phyloP scores from a whole-genome alignment of 768 basidiomycete genomes.

The Termitomyces sp. region DNA sequence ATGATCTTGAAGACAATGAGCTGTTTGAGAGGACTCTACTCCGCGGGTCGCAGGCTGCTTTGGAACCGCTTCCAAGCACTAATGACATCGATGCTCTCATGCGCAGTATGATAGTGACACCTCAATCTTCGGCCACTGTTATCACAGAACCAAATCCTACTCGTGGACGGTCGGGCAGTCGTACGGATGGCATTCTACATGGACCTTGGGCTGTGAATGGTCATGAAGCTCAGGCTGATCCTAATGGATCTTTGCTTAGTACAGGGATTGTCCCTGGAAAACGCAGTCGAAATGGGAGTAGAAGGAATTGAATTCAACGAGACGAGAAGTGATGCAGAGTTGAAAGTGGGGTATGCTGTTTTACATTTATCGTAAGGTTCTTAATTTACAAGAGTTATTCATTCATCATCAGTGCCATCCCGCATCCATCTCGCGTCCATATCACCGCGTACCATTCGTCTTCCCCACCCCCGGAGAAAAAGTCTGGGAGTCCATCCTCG shows the following conservation, averaged over 20 bases:
- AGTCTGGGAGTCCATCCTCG: conserved; percentile 60
- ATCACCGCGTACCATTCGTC: neutral
- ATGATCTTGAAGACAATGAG: conserved; percentile 43
- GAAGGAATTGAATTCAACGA: conserved; percentile 11
- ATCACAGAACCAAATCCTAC: neutral
- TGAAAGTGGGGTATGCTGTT: neutral
- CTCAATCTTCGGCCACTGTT: conserved; percentile 13
- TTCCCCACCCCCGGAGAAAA: conserved; percentile 40
- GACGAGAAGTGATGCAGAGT: neutral
- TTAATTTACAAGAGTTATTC: neutral
- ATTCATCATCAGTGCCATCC: neutral
- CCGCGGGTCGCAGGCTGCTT: conserved; percentile 41
- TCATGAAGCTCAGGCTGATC: conserved; percentile 3
- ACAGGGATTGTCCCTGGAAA: conserved; percentile 15
- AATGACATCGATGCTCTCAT: conserved; percentile 47
- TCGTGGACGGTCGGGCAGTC: conserved; percentile 8
- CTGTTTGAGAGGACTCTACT: conserved; percentile 44
- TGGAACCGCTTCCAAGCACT: conserved; percentile 39
- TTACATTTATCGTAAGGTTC: neutral
- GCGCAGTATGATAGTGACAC: conserved; percentile 47
- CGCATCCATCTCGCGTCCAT: neutral
- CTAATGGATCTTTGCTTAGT: conserved; percentile 5
- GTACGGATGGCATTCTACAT: conserved; percentile 19
- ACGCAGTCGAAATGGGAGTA: conserved; percentile 17
- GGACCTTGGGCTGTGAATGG: conserved; percentile 35